A percentile compares a stretch with the other conserved stretches of the same genome.
Evolutionary conservation across 495 filamentous ascomycete genomes (phyloP).

Genomic region (Hyphodiscus hymeniophilus): DNA sequence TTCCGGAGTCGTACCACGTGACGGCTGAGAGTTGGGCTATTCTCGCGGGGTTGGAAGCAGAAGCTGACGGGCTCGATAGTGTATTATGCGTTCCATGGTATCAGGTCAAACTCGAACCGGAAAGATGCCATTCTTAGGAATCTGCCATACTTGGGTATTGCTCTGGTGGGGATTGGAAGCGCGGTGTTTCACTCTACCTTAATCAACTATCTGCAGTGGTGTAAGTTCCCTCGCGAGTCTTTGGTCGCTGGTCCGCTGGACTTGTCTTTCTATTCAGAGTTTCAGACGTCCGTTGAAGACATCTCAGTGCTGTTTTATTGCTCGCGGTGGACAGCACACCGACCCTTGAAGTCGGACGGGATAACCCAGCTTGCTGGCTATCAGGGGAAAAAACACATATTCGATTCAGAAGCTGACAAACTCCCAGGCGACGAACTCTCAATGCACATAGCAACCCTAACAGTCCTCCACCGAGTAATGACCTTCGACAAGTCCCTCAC

Average conservation of each 20-base stretch:
- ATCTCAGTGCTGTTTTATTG: too few relatives aligned
- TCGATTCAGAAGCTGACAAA: conserved; percentile 14
- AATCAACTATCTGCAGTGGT: conserved; percentile 48
- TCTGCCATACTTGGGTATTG: conserved; percentile 41
- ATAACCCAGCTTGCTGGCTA: too few relatives aligned
- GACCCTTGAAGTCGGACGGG: too few relatives aligned
- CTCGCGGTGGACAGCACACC: too few relatives aligned
- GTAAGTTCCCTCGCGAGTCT: conserved; percentile 27
- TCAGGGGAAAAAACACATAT: too few relatives aligned
- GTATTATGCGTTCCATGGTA: conserved; percentile 31
- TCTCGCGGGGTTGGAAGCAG: neutral
- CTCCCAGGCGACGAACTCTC: conserved; percentile 38
- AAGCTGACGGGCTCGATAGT: conserved; percentile 18
- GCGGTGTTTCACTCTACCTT: conserved; percentile 43
- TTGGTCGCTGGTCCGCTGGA: too few relatives aligned
- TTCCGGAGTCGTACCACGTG: neutral
- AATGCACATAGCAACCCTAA: conserved; percentile 47
- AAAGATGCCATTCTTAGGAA: conserved; percentile 23
- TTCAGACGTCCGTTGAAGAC: too few relatives aligned
- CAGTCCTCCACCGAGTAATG: conserved; percentile 42
- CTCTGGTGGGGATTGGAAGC: conserved; percentile 49
- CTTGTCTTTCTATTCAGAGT: too few relatives aligned
- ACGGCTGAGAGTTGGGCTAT: neutral
- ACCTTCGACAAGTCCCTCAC: conserved; percentile 30
- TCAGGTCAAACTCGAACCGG: conserved; percentile 23